These are phyloP conservation scores for Saposhnikovia divaricata DNA, from an alignment of 129 eudicot species.

Conservation along the genomic window DNA sequence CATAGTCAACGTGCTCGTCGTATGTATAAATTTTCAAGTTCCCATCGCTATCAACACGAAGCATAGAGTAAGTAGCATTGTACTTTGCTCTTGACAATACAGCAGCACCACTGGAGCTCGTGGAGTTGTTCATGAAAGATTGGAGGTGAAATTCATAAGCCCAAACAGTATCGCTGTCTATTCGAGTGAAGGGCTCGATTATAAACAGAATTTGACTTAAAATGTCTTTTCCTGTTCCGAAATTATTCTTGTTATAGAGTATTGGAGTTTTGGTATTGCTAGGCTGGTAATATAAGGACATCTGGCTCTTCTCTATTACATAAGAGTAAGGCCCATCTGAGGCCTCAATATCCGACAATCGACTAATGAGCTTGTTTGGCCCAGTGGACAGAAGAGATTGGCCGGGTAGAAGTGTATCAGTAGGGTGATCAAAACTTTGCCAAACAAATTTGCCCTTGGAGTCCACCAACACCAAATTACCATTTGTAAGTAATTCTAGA, in stretches of 20 bases:
- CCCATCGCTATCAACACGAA: conserved; percentile 35
- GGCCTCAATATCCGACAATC: conserved; percentile 26
- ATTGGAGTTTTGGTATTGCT: conserved; percentile 25
- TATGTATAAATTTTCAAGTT: conserved; percentile 30
- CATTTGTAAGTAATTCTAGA: conserved; percentile 18
- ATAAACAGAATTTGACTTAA: not conserved
- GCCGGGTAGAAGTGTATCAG: conserved; percentile 43
- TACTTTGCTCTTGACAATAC: conserved; percentile 23
- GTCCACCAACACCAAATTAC: conserved; percentile 49
- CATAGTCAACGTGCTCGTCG: conserved; percentile 25
- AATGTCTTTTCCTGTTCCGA: conserved; percentile 25
- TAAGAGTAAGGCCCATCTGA: conserved; percentile 35
- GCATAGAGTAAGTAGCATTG: conserved; percentile 34
- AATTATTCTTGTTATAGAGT: conserved; percentile 19
- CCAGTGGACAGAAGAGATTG: conserved; percentile 25
- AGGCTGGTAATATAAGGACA: conserved; percentile 31
- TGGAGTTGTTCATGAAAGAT: no score
- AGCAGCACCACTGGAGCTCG: not conserved
- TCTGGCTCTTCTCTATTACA: conserved; percentile 25
- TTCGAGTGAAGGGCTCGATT: not conserved
- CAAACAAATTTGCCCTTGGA: conserved; percentile 27
- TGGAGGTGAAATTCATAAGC: conserved; percentile 3
- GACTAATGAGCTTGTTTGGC: conserved; percentile 31
- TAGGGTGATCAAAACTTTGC: conserved; percentile 60
- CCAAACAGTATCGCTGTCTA: conserved; percentile 3